phyloP scores from a whole-genome alignment of 371 early-diverging fungal species.

The Coemansia sp. region DNA sequence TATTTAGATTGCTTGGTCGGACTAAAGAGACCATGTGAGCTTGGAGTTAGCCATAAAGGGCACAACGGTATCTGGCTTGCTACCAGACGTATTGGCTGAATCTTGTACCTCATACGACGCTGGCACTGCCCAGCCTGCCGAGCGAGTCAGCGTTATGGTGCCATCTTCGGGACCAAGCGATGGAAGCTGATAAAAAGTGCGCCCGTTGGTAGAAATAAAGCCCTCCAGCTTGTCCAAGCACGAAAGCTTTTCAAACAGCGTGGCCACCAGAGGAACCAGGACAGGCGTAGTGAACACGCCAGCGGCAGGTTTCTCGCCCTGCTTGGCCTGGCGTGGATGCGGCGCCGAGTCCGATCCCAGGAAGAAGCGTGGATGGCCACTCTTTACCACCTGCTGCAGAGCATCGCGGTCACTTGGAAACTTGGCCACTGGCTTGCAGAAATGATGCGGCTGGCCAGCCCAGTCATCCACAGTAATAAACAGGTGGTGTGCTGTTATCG shows the following conservation, averaged over 20 bases:
- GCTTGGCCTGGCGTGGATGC: constrained; percentile 85
- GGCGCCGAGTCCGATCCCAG: constrained; percentile 97
- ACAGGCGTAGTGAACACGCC: constrained; percentile 92
- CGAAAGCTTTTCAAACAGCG: constrained; percentile 83
- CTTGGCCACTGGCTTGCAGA: constrained; percentile 98
- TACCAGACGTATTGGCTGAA: background rate
- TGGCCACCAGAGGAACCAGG: constrained; percentile 82
- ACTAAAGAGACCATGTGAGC: constrained; percentile 68
- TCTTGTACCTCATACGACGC: constrained; percentile 12
- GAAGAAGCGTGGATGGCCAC: constrained; percentile 94
- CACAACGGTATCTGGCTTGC: constrained; percentile 61
- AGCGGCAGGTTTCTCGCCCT: constrained; percentile 75
- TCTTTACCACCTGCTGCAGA: constrained; percentile 77
- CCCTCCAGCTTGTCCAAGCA: constrained; percentile 73
- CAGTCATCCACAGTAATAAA: constrained; percentile 92
- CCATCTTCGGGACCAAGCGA: constrained; percentile 52
- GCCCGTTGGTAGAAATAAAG: constrained; percentile 85
- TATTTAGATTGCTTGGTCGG: background rate
- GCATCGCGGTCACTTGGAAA: constrained; percentile 91
- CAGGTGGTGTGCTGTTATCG: constrained; percentile 95
- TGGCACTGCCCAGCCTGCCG: constrained; percentile 18
- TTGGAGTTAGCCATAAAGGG: constrained; percentile 83
- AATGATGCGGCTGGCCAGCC: constrained; percentile 94
- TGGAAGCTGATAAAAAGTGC: constrained; percentile 70
- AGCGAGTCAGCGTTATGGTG: constrained; percentile 33